These are phyloP conservation scores for Gliomastix tumulicola DNA, from an alignment of 2,329 filamentous ascomycete genomes.

Conservation along the genomic window DNA sequence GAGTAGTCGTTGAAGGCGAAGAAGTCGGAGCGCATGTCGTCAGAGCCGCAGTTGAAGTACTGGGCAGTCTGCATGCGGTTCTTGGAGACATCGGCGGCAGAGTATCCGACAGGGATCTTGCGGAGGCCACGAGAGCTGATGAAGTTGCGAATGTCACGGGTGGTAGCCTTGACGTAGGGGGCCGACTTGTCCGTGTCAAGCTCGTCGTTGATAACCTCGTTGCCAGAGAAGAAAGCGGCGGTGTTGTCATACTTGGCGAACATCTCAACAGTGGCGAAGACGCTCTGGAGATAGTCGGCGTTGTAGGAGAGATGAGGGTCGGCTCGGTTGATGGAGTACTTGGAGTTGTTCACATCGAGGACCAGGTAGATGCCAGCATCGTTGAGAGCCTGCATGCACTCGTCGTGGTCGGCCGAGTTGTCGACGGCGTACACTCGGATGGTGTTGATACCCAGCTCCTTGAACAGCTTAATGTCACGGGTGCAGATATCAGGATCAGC, in stretches of 20 bases:
- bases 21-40: slow-evolving; percentile 80
- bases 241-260: slow-evolving; percentile 83
- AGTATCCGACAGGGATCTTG: slow-evolving; percentile 68
- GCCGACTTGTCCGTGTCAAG: slow-evolving; percentile 57
- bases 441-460: slow-evolving; percentile 82
- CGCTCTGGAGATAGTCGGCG: slow-evolving; percentile 70
- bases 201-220: slow-evolving; percentile 70
- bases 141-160: slow-evolving; percentile 69
- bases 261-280: slow-evolving; percentile 83
- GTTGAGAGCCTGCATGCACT: slow-evolving; percentile 75
- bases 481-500: slow-evolving; percentile 63
- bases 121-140: slow-evolving; percentile 56
- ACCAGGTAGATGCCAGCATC: slow-evolving; percentile 90
- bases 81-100: slow-evolving; percentile 70
- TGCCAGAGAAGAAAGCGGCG: slow-evolving; percentile 77
- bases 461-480: slow-evolving; percentile 76
- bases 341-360: slow-evolving; percentile 82
- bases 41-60: slow-evolving; percentile 90
- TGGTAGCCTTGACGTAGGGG: slow-evolving; percentile 72
- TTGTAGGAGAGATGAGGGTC: slow-evolving; percentile 81
- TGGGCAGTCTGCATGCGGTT: slow-evolving; percentile 82
- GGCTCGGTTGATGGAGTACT: slow-evolving; percentile 79
- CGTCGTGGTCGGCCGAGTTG: slow-evolving; percentile 73
- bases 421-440: slow-evolving; percentile 90
- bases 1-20: slow-evolving; percentile 89